These are phyloP conservation scores for Erodium moschatum DNA, from an alignment of 441 rosid genomes.

Conservation along the genomic window DNA sequence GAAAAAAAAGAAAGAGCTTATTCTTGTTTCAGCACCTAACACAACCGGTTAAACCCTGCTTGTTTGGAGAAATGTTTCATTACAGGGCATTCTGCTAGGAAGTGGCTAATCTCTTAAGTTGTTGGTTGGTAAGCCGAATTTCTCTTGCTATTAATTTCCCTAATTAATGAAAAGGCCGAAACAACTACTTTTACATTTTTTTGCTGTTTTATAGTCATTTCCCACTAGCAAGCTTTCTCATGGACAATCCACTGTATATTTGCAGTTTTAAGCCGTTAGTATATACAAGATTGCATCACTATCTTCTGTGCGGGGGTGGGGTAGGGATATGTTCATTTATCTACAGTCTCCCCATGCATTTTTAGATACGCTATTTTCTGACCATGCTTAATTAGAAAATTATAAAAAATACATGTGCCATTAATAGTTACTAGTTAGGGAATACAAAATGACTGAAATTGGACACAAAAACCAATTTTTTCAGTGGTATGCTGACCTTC, in stretches of 20 bases:
- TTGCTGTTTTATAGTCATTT: not conserved
- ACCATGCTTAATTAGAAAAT: not conserved
- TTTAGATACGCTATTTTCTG: not conserved
- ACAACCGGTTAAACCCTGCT: not conserved
- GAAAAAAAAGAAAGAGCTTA: not conserved
- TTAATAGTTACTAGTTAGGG: not conserved
- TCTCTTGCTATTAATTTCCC: not conserved
- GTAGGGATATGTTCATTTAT: not conserved
- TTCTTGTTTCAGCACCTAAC: not conserved
- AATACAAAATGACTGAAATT: not conserved
- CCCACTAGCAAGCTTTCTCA: not conserved
- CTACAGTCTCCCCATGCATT: not conserved
- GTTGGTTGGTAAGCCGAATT: not conserved
- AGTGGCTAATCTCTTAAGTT: not conserved
- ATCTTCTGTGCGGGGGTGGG: not conserved
- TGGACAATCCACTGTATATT: conserved; percentile 1
- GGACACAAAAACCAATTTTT: not conserved
- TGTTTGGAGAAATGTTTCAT: not conserved
- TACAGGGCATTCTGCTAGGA: not conserved
- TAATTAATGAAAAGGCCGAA: not conserved
- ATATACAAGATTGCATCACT: not conserved
- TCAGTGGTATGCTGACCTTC: not conserved
- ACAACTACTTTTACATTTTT: not conserved
- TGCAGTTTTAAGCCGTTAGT: not conserved
- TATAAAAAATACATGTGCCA: not conserved